Percentiles rank a stretch among this genome's conserved stretches.
These are phyloP conservation scores for Colletotrichum kahawae DNA, from an alignment of 2,329 filamentous ascomycete genomes.

Conservation along the genomic window DNA sequence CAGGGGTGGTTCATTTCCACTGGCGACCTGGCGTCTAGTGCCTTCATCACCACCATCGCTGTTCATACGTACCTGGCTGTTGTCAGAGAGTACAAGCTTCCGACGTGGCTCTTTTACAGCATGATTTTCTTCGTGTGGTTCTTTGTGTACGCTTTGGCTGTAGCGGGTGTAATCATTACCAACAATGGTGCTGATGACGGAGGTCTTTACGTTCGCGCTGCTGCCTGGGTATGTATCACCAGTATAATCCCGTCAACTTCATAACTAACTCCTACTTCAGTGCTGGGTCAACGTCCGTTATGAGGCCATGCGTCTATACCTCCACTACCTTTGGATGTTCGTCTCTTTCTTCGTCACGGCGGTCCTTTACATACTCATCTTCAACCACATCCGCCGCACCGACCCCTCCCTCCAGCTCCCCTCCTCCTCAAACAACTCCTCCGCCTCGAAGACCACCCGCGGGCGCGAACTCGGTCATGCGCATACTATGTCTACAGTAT, in stretches of 20 bases:
- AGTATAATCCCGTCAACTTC: slow-evolving; percentile 51
- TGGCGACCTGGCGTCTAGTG: slow-evolving; percentile 60
- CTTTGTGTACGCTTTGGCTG: slow-evolving; percentile 35
- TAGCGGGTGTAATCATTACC: slow-evolving; percentile 6
- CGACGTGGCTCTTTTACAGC: slow-evolving; percentile 46
- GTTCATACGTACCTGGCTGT: slow-evolving; percentile 62
- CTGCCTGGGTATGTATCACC: slow-evolving; percentile 51
- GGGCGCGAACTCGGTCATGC: not conserved
- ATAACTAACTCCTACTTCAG: slow-evolving; percentile 59
- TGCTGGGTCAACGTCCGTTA: slow-evolving; percentile 66
- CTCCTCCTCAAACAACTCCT: slow-evolving; percentile 10
- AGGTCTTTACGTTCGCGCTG: slow-evolving; percentile 56
- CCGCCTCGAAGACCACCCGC: not conserved
- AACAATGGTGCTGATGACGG: slow-evolving; percentile 4
- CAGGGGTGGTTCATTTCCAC: slow-evolving; percentile 64
- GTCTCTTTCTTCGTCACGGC: slow-evolving; percentile 41
- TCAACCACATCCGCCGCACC: slow-evolving; percentile 39
- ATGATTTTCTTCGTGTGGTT: slow-evolving; percentile 51
- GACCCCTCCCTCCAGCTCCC: slow-evolving; percentile 28
- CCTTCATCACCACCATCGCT: slow-evolving; percentile 63
- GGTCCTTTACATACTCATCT: slow-evolving; percentile 45
- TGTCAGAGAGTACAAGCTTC: slow-evolving; percentile 53
- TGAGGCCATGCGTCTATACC: slow-evolving; percentile 56
- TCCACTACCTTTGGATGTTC: slow-evolving; percentile 70
- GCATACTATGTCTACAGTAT: not conserved